These are phyloP conservation scores for Schizopora paradoxa DNA, from an alignment of 1,284 basidiomycete species.

Conservation along the genomic window DNA sequence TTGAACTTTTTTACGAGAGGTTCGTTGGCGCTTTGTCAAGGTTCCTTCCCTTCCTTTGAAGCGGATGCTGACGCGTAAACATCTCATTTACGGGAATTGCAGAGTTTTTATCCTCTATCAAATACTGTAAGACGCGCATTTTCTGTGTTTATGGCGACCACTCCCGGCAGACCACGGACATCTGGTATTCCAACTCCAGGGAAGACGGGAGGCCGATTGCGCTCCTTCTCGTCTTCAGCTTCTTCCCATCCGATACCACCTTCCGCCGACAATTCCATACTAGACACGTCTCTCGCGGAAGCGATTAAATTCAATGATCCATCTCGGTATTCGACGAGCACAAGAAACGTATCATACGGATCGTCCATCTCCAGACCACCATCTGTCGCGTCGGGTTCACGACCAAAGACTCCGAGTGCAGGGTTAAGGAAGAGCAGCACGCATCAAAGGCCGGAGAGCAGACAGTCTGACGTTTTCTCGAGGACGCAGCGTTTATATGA, in stretches of 20 bases:
- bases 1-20: too few species aligned
- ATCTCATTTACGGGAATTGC: too few species aligned
- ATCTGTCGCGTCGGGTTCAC: constrained; percentile 43
- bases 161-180: constrained; percentile 3
- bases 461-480: constrained; percentile 54
- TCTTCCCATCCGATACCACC: constrained; percentile 8
- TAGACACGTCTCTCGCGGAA: constrained; percentile 41
- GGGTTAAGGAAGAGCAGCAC: constrained; percentile 25
- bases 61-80: too few species aligned
- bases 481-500: constrained; percentile 47
- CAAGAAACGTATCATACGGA: constrained; percentile 36
- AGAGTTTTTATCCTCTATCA: too few species aligned
- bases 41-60: too few species aligned
- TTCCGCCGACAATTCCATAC: constrained; percentile 1
- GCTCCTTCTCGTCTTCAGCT: constrained; percentile 16
- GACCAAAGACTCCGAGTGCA: constrained; percentile 48
- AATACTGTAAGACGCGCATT: too few species aligned
- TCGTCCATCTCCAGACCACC: constrained; percentile 41
- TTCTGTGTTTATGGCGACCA: constrained; percentile 12
- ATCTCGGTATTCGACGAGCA: constrained; percentile 56
- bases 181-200: constrained; percentile 17
- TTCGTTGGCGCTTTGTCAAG: too few species aligned
- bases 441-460: constrained; percentile 43
- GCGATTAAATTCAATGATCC: constrained; percentile 77
- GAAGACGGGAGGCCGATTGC: constrained; percentile 2